Percentiles rank a stretch among this genome's conserved stretches.
Conservation (phyloP, 2,329 filamentous ascomycete genomes). For the Pyrenophora teres region DNA sequence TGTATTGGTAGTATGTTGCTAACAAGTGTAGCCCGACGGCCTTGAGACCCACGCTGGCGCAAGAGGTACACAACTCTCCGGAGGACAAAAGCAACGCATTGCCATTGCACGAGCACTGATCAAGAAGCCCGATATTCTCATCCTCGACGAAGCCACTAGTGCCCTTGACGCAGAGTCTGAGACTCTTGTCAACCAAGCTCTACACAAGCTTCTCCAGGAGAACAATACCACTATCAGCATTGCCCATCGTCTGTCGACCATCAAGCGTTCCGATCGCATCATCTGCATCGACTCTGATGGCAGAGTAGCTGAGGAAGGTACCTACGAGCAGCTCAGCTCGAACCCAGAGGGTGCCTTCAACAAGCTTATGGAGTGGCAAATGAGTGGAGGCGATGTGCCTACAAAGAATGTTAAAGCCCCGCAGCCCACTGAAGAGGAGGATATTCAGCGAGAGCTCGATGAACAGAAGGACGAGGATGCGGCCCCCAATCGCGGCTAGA, state of each 20-base stretch:
- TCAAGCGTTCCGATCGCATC: slow-evolving; percentile 92
- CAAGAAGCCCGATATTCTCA: slow-evolving; percentile 94
- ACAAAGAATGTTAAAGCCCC: slow-evolving; percentile 34
- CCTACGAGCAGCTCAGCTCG: slow-evolving; percentile 75
- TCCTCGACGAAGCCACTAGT: slow-evolving; percentile 93
- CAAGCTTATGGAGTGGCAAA: slow-evolving; percentile 98
- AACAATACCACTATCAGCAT: slow-evolving; percentile 98
- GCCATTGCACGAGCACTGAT: slow-evolving; percentile 93
- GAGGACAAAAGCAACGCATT: slow-evolving; percentile 96
- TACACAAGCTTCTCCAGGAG: slow-evolving; percentile 78
- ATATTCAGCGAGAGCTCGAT: slow-evolving; percentile 54
- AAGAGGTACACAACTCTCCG: slow-evolving; percentile 88
- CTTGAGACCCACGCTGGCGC: slow-evolving; percentile 93
- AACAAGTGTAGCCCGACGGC: slow-evolving; percentile 71
- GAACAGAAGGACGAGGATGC: slow-evolving; percentile 45
- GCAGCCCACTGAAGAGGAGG: slow-evolving; percentile 54
- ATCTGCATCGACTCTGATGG: slow-evolving; percentile 89
- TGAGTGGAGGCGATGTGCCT: slow-evolving; percentile 75
- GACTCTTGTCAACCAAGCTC: slow-evolving; percentile 90
- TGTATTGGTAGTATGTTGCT: slow-evolving; percentile 4
- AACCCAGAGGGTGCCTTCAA: slow-evolving; percentile 83
- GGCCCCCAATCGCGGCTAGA: slow-evolving; percentile 23
- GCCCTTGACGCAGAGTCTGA: slow-evolving; percentile 96
- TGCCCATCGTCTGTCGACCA: slow-evolving; percentile 92
- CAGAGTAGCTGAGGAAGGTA: slow-evolving; percentile 86